These are phyloP conservation scores for Pleurotus sapidus DNA, from an alignment of 768 basidiomycete genomes.

Conservation along the genomic window DNA sequence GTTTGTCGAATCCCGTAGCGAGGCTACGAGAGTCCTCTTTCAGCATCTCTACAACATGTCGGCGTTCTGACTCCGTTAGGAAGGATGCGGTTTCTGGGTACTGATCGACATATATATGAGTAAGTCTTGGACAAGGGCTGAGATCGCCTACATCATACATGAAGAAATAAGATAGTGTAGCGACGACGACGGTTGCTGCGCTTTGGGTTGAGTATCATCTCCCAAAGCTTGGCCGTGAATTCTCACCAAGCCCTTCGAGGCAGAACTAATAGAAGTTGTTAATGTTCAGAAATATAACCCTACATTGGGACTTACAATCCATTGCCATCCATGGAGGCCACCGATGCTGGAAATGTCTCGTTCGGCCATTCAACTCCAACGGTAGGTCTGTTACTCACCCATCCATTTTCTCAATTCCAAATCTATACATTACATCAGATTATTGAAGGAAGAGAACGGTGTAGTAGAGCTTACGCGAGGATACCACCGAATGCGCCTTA, in stretches of 20 bases:
- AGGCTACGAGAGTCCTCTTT: conserved; percentile 42
- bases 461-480: conserved; percentile 34
- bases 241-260: conserved; percentile 38
- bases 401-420: conserved; percentile 42
- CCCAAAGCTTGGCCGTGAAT: not conserved
- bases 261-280: conserved; percentile 31
- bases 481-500: conserved; percentile 41
- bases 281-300: not conserved
- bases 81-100: conserved; percentile 60
- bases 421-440: conserved; percentile 31
- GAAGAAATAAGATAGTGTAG: conserved; percentile 42
- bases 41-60: conserved; percentile 34
- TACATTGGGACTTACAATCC: conserved; percentile 36
- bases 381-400: conserved; percentile 19
- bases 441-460: not conserved
- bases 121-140: not conserved
- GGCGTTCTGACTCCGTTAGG: conserved; percentile 42
- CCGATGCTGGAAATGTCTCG: conserved; percentile 16
- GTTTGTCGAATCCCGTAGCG: conserved; percentile 39
- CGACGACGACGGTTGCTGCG: conserved; percentile 34
- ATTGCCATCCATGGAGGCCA: conserved; percentile 42
- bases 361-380: not conserved
- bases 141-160: conserved; percentile 47
- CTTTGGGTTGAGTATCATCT: not conserved
- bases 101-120: conserved; percentile 19